These are phyloP conservation scores for Pleurotus tuber-regium DNA, from an alignment of 768 basidiomycete genomes.

Conservation along the genomic window DNA sequence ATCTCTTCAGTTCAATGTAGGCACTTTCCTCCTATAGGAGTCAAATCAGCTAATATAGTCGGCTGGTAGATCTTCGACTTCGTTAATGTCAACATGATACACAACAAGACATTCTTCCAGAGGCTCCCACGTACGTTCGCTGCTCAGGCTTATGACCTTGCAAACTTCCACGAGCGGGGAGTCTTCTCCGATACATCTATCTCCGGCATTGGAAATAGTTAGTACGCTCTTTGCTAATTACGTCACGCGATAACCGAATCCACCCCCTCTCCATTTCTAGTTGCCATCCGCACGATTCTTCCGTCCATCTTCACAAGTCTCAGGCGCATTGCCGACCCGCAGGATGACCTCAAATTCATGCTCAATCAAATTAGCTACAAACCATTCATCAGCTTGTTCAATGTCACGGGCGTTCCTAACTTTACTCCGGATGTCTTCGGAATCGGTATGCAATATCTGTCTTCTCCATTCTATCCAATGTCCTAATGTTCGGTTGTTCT, in stretches of 20 bases:
- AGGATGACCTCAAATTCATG: constrained; percentile 41
- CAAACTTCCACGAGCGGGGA: constrained; percentile 54
- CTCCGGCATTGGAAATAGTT: constrained; percentile 48
- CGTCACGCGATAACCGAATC: neutral
- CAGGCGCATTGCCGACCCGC: constrained; percentile 35
- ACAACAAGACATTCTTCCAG: constrained; percentile 43
- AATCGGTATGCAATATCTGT: constrained; percentile 27
- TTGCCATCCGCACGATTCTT: constrained; percentile 47
- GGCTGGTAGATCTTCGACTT: constrained; percentile 42
- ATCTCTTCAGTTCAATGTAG: constrained; percentile 42
- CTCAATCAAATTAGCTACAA: constrained; percentile 54
- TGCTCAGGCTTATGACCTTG: constrained; percentile 43
- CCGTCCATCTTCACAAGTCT: constrained; percentile 44
- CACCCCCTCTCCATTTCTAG: constrained; percentile 21
- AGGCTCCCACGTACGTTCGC: constrained; percentile 36
- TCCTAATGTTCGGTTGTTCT: neutral
- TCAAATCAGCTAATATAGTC: neutral
- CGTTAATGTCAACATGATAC: constrained; percentile 51
- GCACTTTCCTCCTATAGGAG: constrained; percentile 12
- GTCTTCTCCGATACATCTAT: constrained; percentile 38
- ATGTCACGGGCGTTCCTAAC: constrained; percentile 46
- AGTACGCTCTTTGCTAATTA: neutral
- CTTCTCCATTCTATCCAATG: neutral
- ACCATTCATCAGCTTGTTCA: constrained; percentile 56
- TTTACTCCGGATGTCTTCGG: constrained; percentile 38